A percentile compares a stretch with the other conserved stretches of the same genome.
Conservation (phyloP, 78 protist genomes). For the Dictyostelium capitatum region DNA sequence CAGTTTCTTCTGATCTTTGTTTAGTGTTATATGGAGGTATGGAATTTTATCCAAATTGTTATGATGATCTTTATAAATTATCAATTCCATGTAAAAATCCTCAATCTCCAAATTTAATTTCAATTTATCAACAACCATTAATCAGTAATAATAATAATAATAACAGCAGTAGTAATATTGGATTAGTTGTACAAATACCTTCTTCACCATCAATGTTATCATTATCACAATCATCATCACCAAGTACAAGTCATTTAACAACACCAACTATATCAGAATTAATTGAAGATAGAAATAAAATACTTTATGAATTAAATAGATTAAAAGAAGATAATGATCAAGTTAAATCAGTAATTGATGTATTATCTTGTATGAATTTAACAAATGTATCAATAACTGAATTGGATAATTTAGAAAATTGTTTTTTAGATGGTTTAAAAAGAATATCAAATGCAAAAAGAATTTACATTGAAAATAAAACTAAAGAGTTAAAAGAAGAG, state of each 20-base stretch:
- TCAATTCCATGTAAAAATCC: not conserved
- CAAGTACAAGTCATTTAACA: no score
- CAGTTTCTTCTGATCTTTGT: conserved; percentile 22
- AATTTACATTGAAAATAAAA: conserved; percentile 6
- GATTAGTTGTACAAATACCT: not conserved
- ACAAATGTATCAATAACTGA: not conserved
- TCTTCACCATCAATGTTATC: conserved; percentile 9
- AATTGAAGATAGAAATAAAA: conserved; percentile 11
- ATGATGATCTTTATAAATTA: conserved; percentile 48
- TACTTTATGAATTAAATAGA: conserved; percentile 2
- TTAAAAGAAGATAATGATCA: conserved; percentile 13
- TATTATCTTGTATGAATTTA: not conserved
- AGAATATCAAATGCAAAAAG: conserved; percentile 41
- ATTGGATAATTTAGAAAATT: conserved; percentile 27
- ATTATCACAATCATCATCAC: conserved; percentile 21
- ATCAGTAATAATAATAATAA: no score
- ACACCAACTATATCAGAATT: not conserved
- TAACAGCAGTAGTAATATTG: not conserved
- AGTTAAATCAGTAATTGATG: not conserved
- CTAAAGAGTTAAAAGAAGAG: conserved; percentile 9
- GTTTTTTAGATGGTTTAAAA: conserved; percentile 36
- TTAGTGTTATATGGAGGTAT: conserved; percentile 56
- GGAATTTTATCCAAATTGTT: conserved; percentile 37
- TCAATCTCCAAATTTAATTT: conserved; percentile 19
- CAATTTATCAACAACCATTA: conserved; percentile 31